Evolutionary conservation across 1,284 basidiomycete genomes (phyloP), one percentile per base, ranked within the genome.

Genomic region (Polyporus tsugae): DNA sequence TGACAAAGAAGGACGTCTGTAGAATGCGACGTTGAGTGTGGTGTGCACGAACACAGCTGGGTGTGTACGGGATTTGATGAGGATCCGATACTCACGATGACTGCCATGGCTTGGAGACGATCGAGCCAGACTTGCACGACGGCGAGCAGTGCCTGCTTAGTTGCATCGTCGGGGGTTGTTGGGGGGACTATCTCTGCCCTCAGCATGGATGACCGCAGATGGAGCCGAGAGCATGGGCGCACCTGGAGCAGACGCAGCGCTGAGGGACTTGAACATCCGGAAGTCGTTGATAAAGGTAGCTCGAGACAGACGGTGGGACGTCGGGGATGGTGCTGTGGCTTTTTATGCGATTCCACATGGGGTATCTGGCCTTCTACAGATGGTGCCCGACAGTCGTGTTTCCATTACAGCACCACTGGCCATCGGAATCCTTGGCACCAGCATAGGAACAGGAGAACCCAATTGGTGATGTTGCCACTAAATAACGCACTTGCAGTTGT

Each of bases 1-100:
- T 77, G 1, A 80, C 79, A 63, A 82, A 83, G 75, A 83, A 82
- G 11, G 79, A 79, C 0, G 81, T 80, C 82, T 82, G 60, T 11
- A 2, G 13, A 13, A 4, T 1, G 25, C 13, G 25, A 29, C 19
- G 52, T 33, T 53, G 13, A 53, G 79, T 6, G 89, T 86, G 15
- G 84, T 33, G 13, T 33, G 6, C 6, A 19, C 29, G 13, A 25
- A 53, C 33, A 42, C 1, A n/a, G 3, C n/a, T 65, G 13, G 44
- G 55, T 15, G 39, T 60, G 39, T 55, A 25, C 41, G 55, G 15
- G 81, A 74, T 70, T 89, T 13, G 33, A 33, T 15, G 15, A 7
- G 17, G 11, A 88, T 60, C 81, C 82, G 63, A 81, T 11, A 70
- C 78, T 67, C 49, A 80, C 79, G 15, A 77, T 72, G 36, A 79